Percentiles rank a stretch among this genome's conserved stretches.
Evolutionary conservation across 225 moss, liverwort and hornwort genomes (phyloP).

Genomic region (Physcomitrium patens): DNA sequence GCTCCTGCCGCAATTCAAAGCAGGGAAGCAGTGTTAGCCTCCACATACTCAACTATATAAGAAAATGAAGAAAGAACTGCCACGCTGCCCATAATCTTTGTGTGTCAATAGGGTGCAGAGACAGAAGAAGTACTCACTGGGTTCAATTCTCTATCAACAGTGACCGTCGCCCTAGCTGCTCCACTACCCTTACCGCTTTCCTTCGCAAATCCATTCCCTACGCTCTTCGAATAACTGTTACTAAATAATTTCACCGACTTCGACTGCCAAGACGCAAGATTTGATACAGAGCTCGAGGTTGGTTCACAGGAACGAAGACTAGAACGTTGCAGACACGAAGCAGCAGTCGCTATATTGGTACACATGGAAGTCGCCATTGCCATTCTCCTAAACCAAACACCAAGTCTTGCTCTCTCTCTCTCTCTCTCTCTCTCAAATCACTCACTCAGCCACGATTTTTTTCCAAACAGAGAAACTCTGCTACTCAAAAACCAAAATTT

Average conservation of each 20-base stretch:
- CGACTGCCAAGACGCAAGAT: constrained; percentile 20
- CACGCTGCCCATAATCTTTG: background rate
- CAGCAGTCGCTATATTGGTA: constrained; percentile 16
- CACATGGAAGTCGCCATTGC: constrained; percentile 33
- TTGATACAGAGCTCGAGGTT: background rate
- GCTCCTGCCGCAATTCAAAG: constrained; percentile 19
- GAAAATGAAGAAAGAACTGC: background rate
- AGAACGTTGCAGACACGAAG: constrained; percentile 36
- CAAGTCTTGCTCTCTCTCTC: too few relatives aligned
- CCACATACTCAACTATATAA: background rate
- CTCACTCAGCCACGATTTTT: too few relatives aligned
- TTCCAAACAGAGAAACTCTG: too few relatives aligned
- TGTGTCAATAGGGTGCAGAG: background rate
- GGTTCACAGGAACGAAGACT: constrained; percentile 22
- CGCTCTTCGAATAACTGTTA: background rate
- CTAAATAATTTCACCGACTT: constrained; percentile 2
- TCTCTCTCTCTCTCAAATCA: too few relatives aligned
- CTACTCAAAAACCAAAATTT: too few relatives aligned
- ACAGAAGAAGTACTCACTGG: constrained; percentile 19
- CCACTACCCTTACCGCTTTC: constrained; percentile 9
- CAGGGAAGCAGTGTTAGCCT: background rate
- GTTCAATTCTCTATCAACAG: constrained; percentile 27
- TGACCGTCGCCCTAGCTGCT: constrained; percentile 32
- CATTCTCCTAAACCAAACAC: background rate
- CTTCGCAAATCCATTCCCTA: background rate